phyloP scores from a whole-genome alignment of 768 basidiomycete species.

The Collybia sordida region DNA sequence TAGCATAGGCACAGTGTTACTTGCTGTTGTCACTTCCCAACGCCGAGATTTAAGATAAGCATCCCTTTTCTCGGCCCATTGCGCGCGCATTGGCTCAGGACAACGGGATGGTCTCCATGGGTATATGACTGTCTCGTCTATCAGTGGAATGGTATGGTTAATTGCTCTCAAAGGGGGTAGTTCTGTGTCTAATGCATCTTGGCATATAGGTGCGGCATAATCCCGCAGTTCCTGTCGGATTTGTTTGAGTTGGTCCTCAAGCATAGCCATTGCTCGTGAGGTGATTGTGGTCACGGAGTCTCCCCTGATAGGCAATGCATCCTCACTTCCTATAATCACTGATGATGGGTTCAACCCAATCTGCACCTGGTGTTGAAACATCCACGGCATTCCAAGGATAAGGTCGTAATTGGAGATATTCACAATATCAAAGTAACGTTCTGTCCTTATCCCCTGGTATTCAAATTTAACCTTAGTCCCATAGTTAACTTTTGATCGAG shows the following conservation, averaged over 20 bases:
- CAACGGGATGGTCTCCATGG: slow-evolving; percentile 9
- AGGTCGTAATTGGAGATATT: slow-evolving; percentile 39
- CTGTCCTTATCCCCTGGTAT: slow-evolving; percentile 1
- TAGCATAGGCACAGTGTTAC: slow-evolving; percentile 3
- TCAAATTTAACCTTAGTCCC: not conserved
- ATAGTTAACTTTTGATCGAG: slow-evolving; percentile 4
- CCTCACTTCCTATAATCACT: slow-evolving; percentile 12
- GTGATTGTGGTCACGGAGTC: slow-evolving; percentile 8
- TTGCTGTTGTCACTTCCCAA: slow-evolving; percentile 4
- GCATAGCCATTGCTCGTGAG: slow-evolving; percentile 5
- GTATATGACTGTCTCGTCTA: slow-evolving; percentile 31
- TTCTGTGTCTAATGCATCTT: not conserved
- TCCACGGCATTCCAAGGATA: slow-evolving; percentile 34
- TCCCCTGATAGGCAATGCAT: slow-evolving; percentile 11
- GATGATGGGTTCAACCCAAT: slow-evolving; percentile 24
- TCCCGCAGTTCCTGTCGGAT: slow-evolving; percentile 8
- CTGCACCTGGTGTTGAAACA: slow-evolving; percentile 27
- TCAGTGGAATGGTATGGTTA: slow-evolving; percentile 42
- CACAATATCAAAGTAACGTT: slow-evolving; percentile 31
- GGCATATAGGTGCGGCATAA: slow-evolving; percentile 6
- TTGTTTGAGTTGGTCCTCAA: not conserved
- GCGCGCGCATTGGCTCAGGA: slow-evolving; percentile 5
- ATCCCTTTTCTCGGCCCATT: slow-evolving; percentile 10
- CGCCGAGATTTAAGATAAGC: slow-evolving; percentile 9
- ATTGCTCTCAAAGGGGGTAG: slow-evolving; percentile 35